Evolutionary conservation across 2,329 filamentous ascomycete genomes (phyloP).

Genomic region (Talaromyces sp.): DNA sequence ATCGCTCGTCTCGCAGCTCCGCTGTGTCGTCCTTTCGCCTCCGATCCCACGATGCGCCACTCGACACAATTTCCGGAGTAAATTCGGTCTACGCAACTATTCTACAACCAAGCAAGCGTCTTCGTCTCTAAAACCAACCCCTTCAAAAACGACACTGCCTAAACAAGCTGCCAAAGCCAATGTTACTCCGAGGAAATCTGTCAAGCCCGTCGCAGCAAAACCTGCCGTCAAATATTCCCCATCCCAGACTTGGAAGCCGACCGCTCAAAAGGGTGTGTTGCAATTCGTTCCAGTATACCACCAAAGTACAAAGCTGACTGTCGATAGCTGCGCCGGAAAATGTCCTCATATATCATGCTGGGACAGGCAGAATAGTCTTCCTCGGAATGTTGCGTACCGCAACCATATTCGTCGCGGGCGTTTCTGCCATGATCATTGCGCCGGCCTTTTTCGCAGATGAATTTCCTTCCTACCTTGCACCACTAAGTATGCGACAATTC

Average conservation of each 20-base stretch:
- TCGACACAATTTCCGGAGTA: not conserved
- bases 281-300: not conserved
- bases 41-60: not conserved
- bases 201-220: conserved; percentile 1
- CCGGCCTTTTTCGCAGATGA: conserved; percentile 54
- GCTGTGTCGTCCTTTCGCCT: conserved; percentile 1
- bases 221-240: not conserved
- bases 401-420: conserved; percentile 64
- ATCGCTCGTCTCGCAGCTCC: conserved; percentile 7
- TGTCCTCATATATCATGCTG: conserved; percentile 72
- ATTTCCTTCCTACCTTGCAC: conserved; percentile 41
- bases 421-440: conserved; percentile 62
- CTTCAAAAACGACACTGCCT: not conserved
- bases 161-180: conserved; percentile 7
- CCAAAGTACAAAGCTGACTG: conserved; percentile 3
- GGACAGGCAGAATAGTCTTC: conserved; percentile 63
- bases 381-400: conserved; percentile 69
- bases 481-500: conserved; percentile 33
- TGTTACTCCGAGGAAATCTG: not conserved
- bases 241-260: conserved; percentile 22
- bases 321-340: conserved; percentile 35
- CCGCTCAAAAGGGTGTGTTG: conserved; percentile 29
- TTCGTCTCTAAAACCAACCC: not conserved
- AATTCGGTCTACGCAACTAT: not conserved
- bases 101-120: conserved; percentile 2